Conservation (phyloP, 768 basidiomycete genomes). For the Tylopilus rubrobrunneus region DNA sequence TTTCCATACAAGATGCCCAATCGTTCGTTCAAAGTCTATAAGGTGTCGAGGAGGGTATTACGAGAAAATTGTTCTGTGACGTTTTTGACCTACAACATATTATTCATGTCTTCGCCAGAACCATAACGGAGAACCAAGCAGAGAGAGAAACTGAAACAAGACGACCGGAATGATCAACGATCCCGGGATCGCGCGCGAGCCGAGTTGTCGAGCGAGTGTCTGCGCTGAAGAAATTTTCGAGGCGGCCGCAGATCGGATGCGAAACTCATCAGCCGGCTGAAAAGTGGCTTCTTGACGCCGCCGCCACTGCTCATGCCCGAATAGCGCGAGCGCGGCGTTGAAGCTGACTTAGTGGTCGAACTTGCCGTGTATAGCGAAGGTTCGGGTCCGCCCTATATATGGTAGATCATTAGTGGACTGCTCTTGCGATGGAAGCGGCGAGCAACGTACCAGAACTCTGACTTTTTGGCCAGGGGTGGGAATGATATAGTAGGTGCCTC, state of each 20-base stretch:
- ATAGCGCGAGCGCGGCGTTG: constrained; percentile 41
- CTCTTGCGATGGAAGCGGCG: constrained; percentile 3
- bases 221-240: constrained; percentile 40
- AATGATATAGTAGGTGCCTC: constrained; percentile 72
- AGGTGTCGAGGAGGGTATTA: constrained; percentile 8
- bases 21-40: constrained; percentile 19
- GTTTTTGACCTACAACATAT: not conserved
- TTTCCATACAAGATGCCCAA: constrained; percentile 18
- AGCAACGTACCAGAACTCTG: constrained; percentile 61
- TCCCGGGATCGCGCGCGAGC: constrained; percentile 20
- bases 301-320: constrained; percentile 23
- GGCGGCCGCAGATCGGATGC: constrained; percentile 43
- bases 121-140: constrained; percentile 6
- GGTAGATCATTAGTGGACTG: constrained; percentile 28
- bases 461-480: constrained; percentile 71
- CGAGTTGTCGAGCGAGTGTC: constrained; percentile 43
- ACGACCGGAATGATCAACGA: constrained; percentile 12
- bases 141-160: not conserved
- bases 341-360: constrained; percentile 55
- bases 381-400: constrained; percentile 38
- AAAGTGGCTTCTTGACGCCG: constrained; percentile 52
- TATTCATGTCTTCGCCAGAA: not conserved
- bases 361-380: constrained; percentile 55
- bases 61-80: constrained; percentile 6
- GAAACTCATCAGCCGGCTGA: constrained; percentile 56